Base-by-base conservation (phyloP, 257 asterid species). In the Jacaranda mimosifolia region DNA sequence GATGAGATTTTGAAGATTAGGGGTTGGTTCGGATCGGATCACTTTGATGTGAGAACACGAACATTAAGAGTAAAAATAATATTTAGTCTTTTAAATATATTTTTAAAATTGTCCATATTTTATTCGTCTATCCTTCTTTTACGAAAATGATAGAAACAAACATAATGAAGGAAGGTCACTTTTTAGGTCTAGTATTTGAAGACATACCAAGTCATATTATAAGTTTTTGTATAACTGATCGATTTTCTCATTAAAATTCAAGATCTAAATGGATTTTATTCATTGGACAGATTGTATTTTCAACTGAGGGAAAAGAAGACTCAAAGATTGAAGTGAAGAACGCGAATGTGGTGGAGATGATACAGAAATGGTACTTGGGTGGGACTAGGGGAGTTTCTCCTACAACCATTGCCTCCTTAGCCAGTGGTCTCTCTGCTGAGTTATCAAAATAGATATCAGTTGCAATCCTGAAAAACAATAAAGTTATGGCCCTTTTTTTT, bases 321-420 rank as follows among this genome's bases (percentile, higher is more conserved):
- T 78, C 91, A 9, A 89, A 89, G 83, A 40, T 86, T 7, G 85
- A 88, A 40, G 93, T 94, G 83, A 90, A 87, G 86, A 92, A 92
- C 66, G 97, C 64, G 11, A 94, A 92, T 72, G 95, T 94, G 80
- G 98, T 77, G 63, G 92, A 85, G 73, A 87, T 81, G 94, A 83
- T 91, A n/a, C 80, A 80, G 80, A 91, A 83, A 85, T 94, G 98
- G 98, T 94, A 91, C 83, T 68, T 94, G 89, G 96, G 92, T 10
- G 96, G 99, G 76, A 89, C 76, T 38, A 70, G 83, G 14, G 94
- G 84, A 60, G 83, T 87, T 49, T 92, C 99, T 53, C 92, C 90
- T 15, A 72, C 95, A 19, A 92, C 98, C 62, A 77, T 89, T 80
- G 70, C 94, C n/a, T 87, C 98, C 40, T 63, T 92, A 10, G 94